Evolutionary conservation across 1,284 basidiomycete species (phyloP), one percentile per base, ranked within the genome.

Genomic region (Malassezia obtusa): DNA sequence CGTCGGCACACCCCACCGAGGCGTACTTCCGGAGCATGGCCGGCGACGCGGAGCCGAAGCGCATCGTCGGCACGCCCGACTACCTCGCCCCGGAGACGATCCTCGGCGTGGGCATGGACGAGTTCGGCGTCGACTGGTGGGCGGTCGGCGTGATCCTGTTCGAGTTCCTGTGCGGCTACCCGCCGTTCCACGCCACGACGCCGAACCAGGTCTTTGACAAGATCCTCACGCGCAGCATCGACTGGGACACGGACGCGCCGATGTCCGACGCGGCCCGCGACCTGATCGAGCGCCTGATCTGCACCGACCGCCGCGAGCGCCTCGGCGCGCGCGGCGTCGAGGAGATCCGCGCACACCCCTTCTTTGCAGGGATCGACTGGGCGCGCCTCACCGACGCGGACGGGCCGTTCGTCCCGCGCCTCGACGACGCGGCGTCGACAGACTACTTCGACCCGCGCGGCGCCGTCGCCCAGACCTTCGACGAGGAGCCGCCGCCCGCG

Each of bases 71-170:
- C 14, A 96, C 91, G 2, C 92, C 92, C 3, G 91, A 96, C 76
- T 96, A 96, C 74, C 80, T 96, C 36, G 89, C 91, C 3, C 91
- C 91, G 0, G 91, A 96, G 76, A 92, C 87, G 41, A 95, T 98
- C 58, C 81, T 96, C 50, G 94, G 94, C 58, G 81, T 96, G 60
- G 86, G 90, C 45, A 89, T 89, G 49, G 92, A 98, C 71, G 91
- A 98, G 76, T 86, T 85, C 37, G 84, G 85, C 14, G 94, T 96
- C 58, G 94, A 99, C 77, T 99, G 94, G 90, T 99, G 94, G 94
- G 94, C 94, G 14, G 80, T 98, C 31, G 94, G 94, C 58, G 90
- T 96, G 40, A 94, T 99, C 67, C 86, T 90, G 25, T 98, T 98
- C 77, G 92, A 99, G 78, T 98, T 99, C 76, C 77, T 98, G 31